Evolutionary conservation across 371 early-diverging fungal species (phyloP), one percentile per base, ranked within the genome.

Genomic region (Mortierella sp.): DNA sequence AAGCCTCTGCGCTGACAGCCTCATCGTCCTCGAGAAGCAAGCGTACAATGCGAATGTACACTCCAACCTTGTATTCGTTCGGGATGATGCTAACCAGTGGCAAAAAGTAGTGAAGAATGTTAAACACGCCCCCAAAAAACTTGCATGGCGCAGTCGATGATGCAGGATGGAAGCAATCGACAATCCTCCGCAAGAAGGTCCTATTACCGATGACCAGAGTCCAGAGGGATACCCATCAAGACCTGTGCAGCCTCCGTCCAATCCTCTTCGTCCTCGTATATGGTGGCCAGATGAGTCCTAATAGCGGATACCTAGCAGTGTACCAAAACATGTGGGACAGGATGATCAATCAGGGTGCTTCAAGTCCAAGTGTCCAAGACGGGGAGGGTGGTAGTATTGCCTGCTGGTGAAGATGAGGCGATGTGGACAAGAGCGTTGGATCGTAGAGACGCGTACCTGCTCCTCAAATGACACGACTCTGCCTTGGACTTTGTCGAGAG

Each of bases 381-480:
- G n/a, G n/a, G n/a, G n/a, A n/a, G n/a, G n/a, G n/a, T n/a, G n/a
- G n/a, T n/a, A n/a, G n/a, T n/a, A n/a, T n/a, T n/a, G n/a, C n/a
- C n/a, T n/a, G n/a, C n/a, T n/a, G n/a, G n/a, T n/a, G n/a, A n/a
- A n/a, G n/a, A n/a, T n/a, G n/a, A n/a, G n/a, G n/a, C n/a, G n/a
- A n/a, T n/a, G n/a, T n/a, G n/a, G n/a, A n/a, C n/a, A n/a, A n/a
- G n/a, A n/a, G n/a, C n/a, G n/a, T n/a, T n/a, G n/a, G n/a, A n/a
- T n/a, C n/a, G n/a, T n/a, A n/a, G n/a, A n/a, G n/a, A n/a, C n/a
- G n/a, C n/a, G n/a, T 79, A 92, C 95, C 83, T 92, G 92, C 69
- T 95, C 95, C 73, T 95, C 95, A 80, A 93, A 95, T 34, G 92
- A 91, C n/a, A 94, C 94, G 16, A 88, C 83, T 49, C 95, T 81